Evolutionary conservation across 2,329 filamentous ascomycete species (phyloP).

Genomic region (Diaporthe sp.): DNA sequence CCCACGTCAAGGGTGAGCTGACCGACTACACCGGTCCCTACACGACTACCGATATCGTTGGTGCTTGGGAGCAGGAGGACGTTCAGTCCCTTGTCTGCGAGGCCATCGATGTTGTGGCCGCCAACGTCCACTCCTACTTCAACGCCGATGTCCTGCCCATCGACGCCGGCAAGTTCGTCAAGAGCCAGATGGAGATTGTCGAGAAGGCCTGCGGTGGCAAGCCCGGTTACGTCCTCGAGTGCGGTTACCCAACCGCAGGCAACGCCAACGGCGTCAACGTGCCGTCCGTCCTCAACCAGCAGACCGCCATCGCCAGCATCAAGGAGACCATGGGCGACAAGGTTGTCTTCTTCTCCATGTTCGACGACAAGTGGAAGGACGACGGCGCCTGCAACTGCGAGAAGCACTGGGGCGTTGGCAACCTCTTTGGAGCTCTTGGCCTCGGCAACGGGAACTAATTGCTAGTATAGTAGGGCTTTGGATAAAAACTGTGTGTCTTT

Average conservation of each 20-base stretch:
- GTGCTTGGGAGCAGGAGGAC: conserved; percentile 78
- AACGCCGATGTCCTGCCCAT: conserved; percentile 75
- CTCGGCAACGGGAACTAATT: conserved; percentile 26
- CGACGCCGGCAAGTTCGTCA: conserved; percentile 82
- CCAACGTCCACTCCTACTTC: conserved; percentile 97
- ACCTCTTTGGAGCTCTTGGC: conserved; percentile 57
- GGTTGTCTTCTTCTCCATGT: conserved; percentile 85
- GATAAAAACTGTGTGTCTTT: conserved; percentile 17
- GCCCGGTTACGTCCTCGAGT: conserved; percentile 86
- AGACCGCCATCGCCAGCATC: conserved; percentile 79
- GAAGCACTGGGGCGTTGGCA: conserved; percentile 81
- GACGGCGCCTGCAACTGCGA: conserved; percentile 79
- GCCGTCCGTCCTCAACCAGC: conserved; percentile 77
- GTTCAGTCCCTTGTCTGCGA: conserved; percentile 74
- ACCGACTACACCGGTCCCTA: conserved; percentile 77
- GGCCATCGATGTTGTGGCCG: conserved; percentile 82
- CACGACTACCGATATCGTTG: conserved; percentile 90
- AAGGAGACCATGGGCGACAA: conserved; percentile 74
- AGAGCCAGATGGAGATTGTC: conserved; percentile 79
- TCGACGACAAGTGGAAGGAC: conserved; percentile 86
- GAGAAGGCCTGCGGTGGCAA: conserved; percentile 78
- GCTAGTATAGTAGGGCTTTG: neutral
- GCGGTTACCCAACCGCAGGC: conserved; percentile 86
- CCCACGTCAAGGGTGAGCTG: conserved; percentile 75
- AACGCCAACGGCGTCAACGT: conserved; percentile 79